Conservation (phyloP, 2,329 filamentous ascomycete genomes). For the Ophiosphaerella narmari region DNA sequence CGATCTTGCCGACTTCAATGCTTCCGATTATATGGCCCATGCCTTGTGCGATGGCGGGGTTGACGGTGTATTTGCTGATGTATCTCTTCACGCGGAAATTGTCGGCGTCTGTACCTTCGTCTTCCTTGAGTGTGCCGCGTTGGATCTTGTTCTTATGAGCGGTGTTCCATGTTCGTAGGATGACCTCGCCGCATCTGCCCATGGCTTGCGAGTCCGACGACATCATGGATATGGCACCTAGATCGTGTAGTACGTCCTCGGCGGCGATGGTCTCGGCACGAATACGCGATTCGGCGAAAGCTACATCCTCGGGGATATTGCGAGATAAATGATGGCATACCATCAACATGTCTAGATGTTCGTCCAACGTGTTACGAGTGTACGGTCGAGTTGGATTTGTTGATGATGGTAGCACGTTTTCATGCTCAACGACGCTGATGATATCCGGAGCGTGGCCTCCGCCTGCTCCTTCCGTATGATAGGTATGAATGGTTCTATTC, state of each 20-base stretch:
- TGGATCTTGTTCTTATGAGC: slow-evolving; percentile 96
- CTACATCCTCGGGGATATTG: slow-evolving; percentile 93
- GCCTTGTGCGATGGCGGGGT: slow-evolving; percentile 88
- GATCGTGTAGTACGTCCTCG: slow-evolving; percentile 92
- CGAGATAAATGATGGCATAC: slow-evolving; percentile 93
- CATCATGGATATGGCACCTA: slow-evolving; percentile 98
- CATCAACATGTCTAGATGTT: slow-evolving; percentile 98
- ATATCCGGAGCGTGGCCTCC: slow-evolving; percentile 96
- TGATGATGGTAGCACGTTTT: slow-evolving; percentile 85
- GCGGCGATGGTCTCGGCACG: slow-evolving; percentile 95
- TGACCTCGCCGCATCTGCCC: slow-evolving; percentile 93
- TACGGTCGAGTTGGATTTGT: slow-evolving; percentile 93
- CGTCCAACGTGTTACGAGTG: slow-evolving; percentile 89
- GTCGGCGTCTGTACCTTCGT: slow-evolving; percentile 77
- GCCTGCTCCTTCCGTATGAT: slow-evolving; percentile 94
- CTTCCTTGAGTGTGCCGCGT: slow-evolving; percentile 75
- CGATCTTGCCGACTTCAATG: slow-evolving; percentile 85
- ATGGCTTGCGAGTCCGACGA: slow-evolving; percentile 93
- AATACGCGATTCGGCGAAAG: slow-evolving; percentile 93
- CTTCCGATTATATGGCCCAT: slow-evolving; percentile 87
- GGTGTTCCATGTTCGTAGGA: slow-evolving; percentile 93
- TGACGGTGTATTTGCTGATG: slow-evolving; percentile 94
- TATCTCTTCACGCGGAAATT: slow-evolving; percentile 94
- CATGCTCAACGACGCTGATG: slow-evolving; percentile 86
- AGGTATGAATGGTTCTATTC: slow-evolving; percentile 88